Evolutionary conservation across 768 basidiomycete genomes (phyloP).

Genomic region (Amanita subjunquillea): DNA sequence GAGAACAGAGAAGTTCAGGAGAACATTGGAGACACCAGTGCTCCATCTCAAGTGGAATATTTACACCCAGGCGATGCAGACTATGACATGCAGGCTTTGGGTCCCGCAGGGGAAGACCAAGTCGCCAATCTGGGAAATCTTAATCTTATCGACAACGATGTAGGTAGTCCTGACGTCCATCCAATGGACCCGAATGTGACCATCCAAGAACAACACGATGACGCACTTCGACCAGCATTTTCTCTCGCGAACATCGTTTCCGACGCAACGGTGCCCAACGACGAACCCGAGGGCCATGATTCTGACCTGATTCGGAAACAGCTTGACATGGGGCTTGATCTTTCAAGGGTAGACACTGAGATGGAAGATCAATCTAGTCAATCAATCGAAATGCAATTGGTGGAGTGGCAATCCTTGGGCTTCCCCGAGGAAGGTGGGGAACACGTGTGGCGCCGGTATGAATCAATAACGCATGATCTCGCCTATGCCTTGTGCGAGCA

Average conservation of each 20-base stretch:
- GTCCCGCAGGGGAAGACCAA: slow-evolving; percentile 78
- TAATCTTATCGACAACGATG: slow-evolving; percentile 57
- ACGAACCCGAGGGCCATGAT: slow-evolving; percentile 32
- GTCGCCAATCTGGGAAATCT: slow-evolving; percentile 75
- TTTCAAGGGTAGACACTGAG: slow-evolving; percentile 20
- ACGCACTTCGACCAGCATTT: background rate
- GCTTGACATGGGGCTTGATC: slow-evolving; percentile 14
- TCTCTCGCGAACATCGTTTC: slow-evolving; percentile 15
- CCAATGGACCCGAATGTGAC: slow-evolving; percentile 42
- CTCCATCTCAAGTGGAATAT: slow-evolving; percentile 61
- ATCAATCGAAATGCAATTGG: slow-evolving; percentile 37
- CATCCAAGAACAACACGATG: slow-evolving; percentile 11
- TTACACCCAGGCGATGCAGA: slow-evolving; percentile 56
- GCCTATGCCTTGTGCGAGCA: slow-evolving; percentile 93
- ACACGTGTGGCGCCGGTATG: slow-evolving; percentile 87
- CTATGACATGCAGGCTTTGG: slow-evolving; percentile 81
- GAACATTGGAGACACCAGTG: slow-evolving; percentile 24
- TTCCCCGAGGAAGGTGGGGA: slow-evolving; percentile 48
- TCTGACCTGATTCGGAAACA: slow-evolving; percentile 11
- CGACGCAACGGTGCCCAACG: slow-evolving; percentile 8
- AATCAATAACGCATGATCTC: slow-evolving; percentile 82
- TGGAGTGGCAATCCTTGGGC: slow-evolving; percentile 51
- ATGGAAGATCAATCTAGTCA: slow-evolving; percentile 21
- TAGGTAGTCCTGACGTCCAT: slow-evolving; percentile 17
- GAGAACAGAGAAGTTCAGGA: slow-evolving; percentile 23